Conservation (phyloP, 495 filamentous ascomycete genomes). For the Annulohypoxylon moriforme region DNA sequence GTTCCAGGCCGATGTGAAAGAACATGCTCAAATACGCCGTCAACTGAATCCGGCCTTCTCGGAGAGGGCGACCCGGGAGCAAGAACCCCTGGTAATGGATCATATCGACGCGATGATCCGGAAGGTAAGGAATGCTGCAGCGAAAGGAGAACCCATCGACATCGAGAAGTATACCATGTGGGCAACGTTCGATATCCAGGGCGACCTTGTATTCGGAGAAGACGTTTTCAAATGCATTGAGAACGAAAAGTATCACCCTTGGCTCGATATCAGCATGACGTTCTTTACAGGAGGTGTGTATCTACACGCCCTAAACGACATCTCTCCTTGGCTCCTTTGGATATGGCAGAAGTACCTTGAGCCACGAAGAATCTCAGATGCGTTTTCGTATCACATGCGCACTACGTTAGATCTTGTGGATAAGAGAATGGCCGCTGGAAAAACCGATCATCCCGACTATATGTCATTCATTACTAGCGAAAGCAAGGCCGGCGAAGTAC, state of each 20-base stretch:
- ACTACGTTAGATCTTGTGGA: slow-evolving; percentile 39
- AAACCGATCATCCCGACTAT: slow-evolving; percentile 48
- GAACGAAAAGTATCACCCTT: slow-evolving; percentile 48
- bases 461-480: slow-evolving; percentile 52
- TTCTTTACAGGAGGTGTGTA: slow-evolving; percentile 29
- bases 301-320: slow-evolving; percentile 41
- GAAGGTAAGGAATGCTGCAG: slow-evolving; percentile 44
- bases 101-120: slow-evolving; percentile 60
- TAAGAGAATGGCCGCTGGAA: slow-evolving; percentile 35
- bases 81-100: slow-evolving; percentile 55
- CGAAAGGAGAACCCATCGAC: slow-evolving; percentile 40
- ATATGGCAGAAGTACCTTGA: slow-evolving; percentile 29
- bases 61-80: slow-evolving; percentile 56
- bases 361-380: slow-evolving; percentile 20
- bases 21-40: slow-evolving; percentile 56
- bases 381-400: slow-evolving; percentile 14
- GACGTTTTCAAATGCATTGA: slow-evolving; percentile 65
- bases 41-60: slow-evolving; percentile 63
- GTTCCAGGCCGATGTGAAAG: slow-evolving; percentile 44
- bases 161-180: slow-evolving; percentile 66
- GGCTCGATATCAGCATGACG: slow-evolving; percentile 47
- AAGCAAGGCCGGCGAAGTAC: slow-evolving; percentile 28
- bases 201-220: slow-evolving; percentile 67
- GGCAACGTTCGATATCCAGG: slow-evolving; percentile 70
- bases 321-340: slow-evolving; percentile 39